Base-by-base conservation (phyloP, 192 early-diverging fungal genomes). In the Gamsiella multidivaricata region DNA sequence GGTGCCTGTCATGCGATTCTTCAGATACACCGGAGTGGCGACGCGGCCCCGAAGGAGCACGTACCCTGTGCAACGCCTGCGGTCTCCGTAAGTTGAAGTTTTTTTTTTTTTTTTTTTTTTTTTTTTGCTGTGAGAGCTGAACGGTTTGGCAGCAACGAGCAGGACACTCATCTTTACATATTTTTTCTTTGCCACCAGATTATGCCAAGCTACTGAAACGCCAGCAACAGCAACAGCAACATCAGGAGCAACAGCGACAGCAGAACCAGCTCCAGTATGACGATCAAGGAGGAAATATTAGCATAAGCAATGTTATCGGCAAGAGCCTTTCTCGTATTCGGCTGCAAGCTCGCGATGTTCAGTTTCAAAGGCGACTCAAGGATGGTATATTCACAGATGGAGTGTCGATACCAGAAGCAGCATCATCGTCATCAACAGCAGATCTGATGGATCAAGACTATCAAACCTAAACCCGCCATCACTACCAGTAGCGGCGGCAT, bases 41-140 rank as follows among this genome's bases (percentile, higher is more conserved):
- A 29, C 90, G 96, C 11, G 95, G 96, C 7, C 95, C 95, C 14
- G 91, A 93, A 53, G 95, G 95, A 17, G 91, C 93, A 10, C 82
- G 96, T 20, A 97, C 95, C 6, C 84, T 98, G 20, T 98, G 96
- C 82, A 98, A 98, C 79, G 96, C 95, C 0, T 96, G 96, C 79
- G 96, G 96, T 26, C 85, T 94, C 25, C 92, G 91, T 93, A 87
- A 88, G 90, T 90, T 69, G 46, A 1, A 7, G 43, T 5, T 2
- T 33, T 61, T 18, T 29, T 43, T 41, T 43, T 34, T 22, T 39
- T 42, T 56, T 11, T 43, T 17, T 43, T 32, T 0, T 54, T 17
- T 6, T 29, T 45, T 10, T 29, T 14, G 20, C 12, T 5, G 39
- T 18, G 18, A 39, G 11, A 39, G n/a, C n/a, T n/a, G n/a, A n/a